Conservation (phyloP, 2,329 filamentous ascomycete genomes). For the Microdochium paspali region DNA sequence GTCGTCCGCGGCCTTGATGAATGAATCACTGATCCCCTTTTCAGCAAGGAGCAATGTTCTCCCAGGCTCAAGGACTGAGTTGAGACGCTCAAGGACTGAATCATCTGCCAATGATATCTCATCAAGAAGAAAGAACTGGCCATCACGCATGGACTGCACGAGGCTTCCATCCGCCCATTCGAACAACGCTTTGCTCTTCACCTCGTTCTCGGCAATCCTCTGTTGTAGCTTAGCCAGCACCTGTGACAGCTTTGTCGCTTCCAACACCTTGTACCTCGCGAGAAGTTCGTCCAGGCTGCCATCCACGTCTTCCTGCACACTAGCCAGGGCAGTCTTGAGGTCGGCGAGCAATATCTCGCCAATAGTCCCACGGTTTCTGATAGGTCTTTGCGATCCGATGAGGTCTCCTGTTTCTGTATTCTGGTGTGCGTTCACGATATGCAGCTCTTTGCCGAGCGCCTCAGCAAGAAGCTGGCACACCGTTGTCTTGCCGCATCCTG, state of each 20-base stretch:
- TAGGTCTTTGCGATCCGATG: slow-evolving; percentile 87
- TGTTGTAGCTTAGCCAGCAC: slow-evolving; percentile 38
- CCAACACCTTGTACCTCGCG: slow-evolving; percentile 45
- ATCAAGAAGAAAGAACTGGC: slow-evolving; percentile 86
- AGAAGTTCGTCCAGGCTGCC: slow-evolving; percentile 46
- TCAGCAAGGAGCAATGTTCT: slow-evolving; percentile 84
- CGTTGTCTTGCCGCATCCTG: slow-evolving; percentile 95
- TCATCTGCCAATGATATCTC: slow-evolving; percentile 98
- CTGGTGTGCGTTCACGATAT: slow-evolving; percentile 94
- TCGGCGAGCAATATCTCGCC: slow-evolving; percentile 56
- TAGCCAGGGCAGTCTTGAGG: slow-evolving; percentile 37
- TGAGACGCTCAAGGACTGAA: slow-evolving; percentile 89
- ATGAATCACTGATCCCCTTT: slow-evolving; percentile 78
- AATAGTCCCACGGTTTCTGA: slow-evolving; percentile 73
- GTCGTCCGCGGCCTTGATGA: slow-evolving; percentile 62
- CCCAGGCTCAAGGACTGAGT: slow-evolving; percentile 88
- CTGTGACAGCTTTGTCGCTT: slow-evolving; percentile 27
- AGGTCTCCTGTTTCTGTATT: slow-evolving; percentile 97
- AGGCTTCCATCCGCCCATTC: slow-evolving; percentile 95
- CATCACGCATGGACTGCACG: slow-evolving; percentile 85
- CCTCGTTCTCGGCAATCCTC: slow-evolving; percentile 36
- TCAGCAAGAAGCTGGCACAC: slow-evolving; percentile 89
- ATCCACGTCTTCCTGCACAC: slow-evolving; percentile 27
- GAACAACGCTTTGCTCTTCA: slow-evolving; percentile 75
- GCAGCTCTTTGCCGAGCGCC: slow-evolving; percentile 63